These are phyloP conservation scores for Nymphaea thermarum DNA, from an alignment of 164 flowering plant genomes.

Conservation along the genomic window DNA sequence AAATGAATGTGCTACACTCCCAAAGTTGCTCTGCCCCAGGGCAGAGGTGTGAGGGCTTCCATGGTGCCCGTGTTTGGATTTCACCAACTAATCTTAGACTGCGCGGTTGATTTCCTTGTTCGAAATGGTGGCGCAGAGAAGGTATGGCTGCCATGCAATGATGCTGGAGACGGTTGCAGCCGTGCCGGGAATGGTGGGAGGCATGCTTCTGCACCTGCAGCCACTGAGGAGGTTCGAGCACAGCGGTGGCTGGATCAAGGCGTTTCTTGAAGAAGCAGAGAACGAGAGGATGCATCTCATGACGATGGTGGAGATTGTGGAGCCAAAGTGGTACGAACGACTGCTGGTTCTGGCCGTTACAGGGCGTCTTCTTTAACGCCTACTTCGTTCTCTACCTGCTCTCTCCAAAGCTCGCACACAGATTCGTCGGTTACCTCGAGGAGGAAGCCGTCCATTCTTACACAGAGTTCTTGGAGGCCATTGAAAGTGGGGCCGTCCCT, in stretches of 20 bases:
- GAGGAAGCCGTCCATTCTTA: conserved; percentile 89
- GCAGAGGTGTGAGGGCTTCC: no score
- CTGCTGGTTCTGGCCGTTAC: conserved; percentile 57
- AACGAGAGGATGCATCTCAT: conserved; percentile 91
- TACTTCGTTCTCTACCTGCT: conserved; percentile 55
- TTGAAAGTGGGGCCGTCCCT: conserved; percentile 51
- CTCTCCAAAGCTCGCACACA: conserved; percentile 78
- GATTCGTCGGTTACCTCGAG: conserved; percentile 75
- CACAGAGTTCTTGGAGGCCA: conserved; percentile 65
- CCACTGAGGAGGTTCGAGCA: conserved; percentile 78
- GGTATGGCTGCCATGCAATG: conserved; percentile 91
- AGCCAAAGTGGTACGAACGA: conserved; percentile 81
- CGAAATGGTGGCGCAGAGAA: conserved; percentile 32
- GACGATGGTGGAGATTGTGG: conserved; percentile 82
- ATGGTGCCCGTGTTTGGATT: no score
- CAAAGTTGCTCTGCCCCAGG: no score
- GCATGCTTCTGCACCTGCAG: conserved; percentile 66
- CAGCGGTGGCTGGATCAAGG: conserved; percentile 89
- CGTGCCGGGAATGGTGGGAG: conserved; percentile 96
- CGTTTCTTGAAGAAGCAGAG: conserved; percentile 88
- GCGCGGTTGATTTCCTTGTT: no score
- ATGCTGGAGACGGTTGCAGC: conserved; percentile 95
- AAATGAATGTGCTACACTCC: no score
- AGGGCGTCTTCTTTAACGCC: conserved; percentile 76
- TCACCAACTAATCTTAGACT: no score